Evolutionary conservation across 2,329 filamentous ascomycete species (phyloP).

Genomic region (Herpotrichia juniperi): DNA sequence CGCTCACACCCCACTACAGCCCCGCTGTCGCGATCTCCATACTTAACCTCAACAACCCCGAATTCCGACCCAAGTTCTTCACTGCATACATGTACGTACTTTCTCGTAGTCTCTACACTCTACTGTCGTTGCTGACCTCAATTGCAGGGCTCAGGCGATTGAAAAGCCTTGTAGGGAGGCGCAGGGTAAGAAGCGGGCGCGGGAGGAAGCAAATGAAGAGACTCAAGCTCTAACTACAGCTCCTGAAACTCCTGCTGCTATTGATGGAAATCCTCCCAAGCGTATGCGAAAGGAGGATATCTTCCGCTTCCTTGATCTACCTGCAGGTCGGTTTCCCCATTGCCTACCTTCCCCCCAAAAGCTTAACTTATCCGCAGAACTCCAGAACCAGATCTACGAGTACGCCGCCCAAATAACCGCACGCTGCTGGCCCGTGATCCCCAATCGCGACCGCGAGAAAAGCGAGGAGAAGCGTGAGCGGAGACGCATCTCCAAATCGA

Average conservation of each 20-base stretch:
- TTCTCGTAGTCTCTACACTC: background rate
- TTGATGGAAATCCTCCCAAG: background rate
- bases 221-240: background rate
- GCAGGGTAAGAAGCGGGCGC: background rate
- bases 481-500: no score
- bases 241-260: background rate
- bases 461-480: background rate
- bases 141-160: background rate
- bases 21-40: background rate
- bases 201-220: background rate
- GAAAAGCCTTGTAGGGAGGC: background rate
- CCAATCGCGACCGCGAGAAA: background rate
- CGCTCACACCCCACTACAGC: background rate
- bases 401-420: constrained; percentile 14
- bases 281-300: background rate
- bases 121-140: background rate
- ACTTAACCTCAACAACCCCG: background rate
- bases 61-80: no score
- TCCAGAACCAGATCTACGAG: constrained; percentile 33
- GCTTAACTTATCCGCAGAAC: constrained; percentile 19
- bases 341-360: background rate
- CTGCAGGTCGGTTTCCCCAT: constrained; percentile 20
- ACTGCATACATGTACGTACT: background rate
- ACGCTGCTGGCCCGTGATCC: constrained; percentile 20
- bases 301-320: constrained; percentile 29